Evolutionary conservation across 495 filamentous ascomycete species (phyloP).

Genomic region (Neurospora hispaniola): DNA sequence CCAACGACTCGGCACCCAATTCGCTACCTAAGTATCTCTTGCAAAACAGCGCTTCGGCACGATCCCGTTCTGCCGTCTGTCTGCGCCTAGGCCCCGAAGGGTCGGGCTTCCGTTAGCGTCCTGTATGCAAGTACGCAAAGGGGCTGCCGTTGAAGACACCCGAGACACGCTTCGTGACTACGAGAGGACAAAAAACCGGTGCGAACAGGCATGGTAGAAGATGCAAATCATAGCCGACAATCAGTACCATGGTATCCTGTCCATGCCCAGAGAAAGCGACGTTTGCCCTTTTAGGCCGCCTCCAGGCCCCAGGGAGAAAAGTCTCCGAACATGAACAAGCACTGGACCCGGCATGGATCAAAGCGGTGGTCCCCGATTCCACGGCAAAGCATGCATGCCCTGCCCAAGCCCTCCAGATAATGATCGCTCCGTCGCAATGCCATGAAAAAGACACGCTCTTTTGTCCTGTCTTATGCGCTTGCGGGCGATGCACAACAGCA

Average conservation of each 20-base stretch:
- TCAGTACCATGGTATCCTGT: no score
- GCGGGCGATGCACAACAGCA: background rate
- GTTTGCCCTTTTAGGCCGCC: background rate
- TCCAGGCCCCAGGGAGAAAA: background rate
- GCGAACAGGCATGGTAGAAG: background rate
- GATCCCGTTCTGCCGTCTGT: background rate
- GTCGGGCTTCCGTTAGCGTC: background rate
- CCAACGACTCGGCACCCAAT: background rate
- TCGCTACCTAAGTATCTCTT: background rate
- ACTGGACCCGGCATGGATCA: background rate
- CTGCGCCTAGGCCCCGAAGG: background rate
- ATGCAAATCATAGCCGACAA: background rate
- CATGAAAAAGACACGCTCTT: background rate
- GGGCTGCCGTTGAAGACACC: background rate
- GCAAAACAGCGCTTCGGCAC: background rate
- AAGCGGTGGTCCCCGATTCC: no score
- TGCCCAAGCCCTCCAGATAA: background rate
- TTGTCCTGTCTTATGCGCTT: background rate
- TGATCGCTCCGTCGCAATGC: background rate
- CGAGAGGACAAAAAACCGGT: background rate
- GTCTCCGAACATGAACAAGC: background rate
- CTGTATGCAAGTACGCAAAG: background rate
- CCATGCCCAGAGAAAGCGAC: background rate
- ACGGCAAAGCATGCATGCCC: background rate
- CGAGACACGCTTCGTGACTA: background rate